phyloP scores from a whole-genome alignment of 1,284 basidiomycete species.

The Volvariella surrecta region DNA sequence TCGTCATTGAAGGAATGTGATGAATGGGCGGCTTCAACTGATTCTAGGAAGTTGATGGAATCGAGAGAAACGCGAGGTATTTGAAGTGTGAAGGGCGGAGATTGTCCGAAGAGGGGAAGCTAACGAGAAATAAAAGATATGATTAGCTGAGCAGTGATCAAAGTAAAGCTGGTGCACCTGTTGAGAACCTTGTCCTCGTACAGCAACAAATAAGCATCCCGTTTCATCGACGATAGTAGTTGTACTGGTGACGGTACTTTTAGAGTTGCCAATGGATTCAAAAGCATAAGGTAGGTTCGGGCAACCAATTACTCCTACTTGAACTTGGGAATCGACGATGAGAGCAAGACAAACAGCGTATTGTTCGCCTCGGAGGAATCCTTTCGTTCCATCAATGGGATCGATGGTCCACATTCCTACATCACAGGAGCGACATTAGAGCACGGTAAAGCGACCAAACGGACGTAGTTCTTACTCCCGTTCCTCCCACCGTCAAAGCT shows the following conservation, averaged over 20 bases:
- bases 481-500: constrained; percentile 67
- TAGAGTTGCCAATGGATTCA: too few species aligned
- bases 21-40: constrained; percentile 89
- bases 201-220: constrained; percentile 81
- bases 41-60: constrained; percentile 89
- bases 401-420: constrained; percentile 87
- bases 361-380: constrained; percentile 94
- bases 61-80: constrained; percentile 36
- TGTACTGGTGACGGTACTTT: too few species aligned
- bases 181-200: constrained; percentile 74
- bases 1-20: constrained; percentile 78
- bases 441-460: background rate
- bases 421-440: constrained; percentile 3
- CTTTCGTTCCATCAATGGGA: constrained; percentile 90
- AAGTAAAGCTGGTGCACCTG: constrained; percentile 37
- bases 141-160: background rate
- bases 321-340: constrained; percentile 77
- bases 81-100: constrained; percentile 41
- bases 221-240: constrained; percentile 51
- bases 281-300: constrained; percentile 69
- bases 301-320: constrained; percentile 91
- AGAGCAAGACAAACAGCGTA: constrained; percentile 96
- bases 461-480: constrained; percentile 55
- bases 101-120: constrained; percentile 34
- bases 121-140: constrained; percentile 11